Evolutionary conservation across 83 land plant species (phyloP).

Genomic region (Diphasiastrum complanatum): DNA sequence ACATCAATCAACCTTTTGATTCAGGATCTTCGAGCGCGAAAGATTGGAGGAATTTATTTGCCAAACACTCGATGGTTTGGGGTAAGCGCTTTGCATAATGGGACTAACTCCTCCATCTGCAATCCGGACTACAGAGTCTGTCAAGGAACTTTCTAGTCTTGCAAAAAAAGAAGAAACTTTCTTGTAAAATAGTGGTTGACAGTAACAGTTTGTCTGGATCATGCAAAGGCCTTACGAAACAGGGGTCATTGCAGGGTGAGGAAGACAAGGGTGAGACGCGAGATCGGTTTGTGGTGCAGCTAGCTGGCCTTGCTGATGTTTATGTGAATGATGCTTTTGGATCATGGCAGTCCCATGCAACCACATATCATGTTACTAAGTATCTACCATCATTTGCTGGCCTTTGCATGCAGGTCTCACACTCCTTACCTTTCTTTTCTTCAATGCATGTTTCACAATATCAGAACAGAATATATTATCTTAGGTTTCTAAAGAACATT

Average conservation of each 20-base stretch:
- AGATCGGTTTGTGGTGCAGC: conserved; percentile 42
- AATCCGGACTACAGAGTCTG: no score
- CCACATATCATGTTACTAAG: conserved; percentile 41
- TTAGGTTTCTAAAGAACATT: no score
- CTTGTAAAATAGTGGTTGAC: no score
- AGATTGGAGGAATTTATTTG: conserved; percentile 50
- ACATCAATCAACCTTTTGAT: conserved; percentile 54
- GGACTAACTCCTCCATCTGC: no score
- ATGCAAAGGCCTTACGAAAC: no score
- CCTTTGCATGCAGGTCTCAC: conserved; percentile 51
- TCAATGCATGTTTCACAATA: no score
- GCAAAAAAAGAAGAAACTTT: no score
- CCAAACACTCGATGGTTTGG: conserved; percentile 57
- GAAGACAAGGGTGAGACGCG: conserved; percentile 46
- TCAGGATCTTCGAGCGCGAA: conserved; percentile 38
- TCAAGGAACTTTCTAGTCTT: no score
- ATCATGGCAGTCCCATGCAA: conserved; percentile 49
- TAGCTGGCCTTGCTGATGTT: conserved; percentile 52
- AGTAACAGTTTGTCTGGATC: no score
- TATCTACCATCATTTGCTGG: conserved; percentile 48
- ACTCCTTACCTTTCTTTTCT: no score
- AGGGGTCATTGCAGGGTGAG: conserved; percentile 38
- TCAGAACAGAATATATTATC: no score
- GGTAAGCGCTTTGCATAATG: no score
- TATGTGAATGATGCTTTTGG: conserved; percentile 54